Base-by-base conservation (phyloP, 306 rosid genomes). In the Cercis canadensis region DNA sequence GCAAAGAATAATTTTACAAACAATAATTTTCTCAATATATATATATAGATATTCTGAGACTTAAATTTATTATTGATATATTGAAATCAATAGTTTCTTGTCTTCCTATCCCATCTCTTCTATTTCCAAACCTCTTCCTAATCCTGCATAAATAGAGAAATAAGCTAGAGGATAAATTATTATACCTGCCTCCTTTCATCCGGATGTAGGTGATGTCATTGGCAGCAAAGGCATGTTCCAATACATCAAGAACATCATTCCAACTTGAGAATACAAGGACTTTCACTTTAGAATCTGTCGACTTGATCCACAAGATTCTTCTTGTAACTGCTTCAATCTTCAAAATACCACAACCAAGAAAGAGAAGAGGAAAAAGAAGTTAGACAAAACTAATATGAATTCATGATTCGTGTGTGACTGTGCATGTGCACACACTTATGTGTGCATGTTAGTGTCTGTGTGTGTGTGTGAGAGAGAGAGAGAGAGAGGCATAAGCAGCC, bases 151-250 rank as follows among this genome's bases (percentile, higher is more conserved):
- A 67, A 32, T 60, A 13, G 34, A 50, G 60, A 57, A 50, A 53
- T 24, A 57, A 47, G 36, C 49, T 49, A 78, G 32, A 19, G 29
- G 40, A 53, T 50, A 67, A 52, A 65, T 69, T 63, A 18, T 59
- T 78, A 70, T 72, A 89, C 97, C 98, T 94, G 88, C 98, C 98
- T 63, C 98, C 98, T 74, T 94, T 94, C 98, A 94, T 89, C 60
- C 92, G 87, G 68, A 87, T 60, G 75, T 14, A 86, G 67, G 86
- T 82, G 67, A 90, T 87, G 62, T 58, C 70, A 69, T 90, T 94
- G 44, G 89, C 83, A 39, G 78, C 65, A 75, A 94, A 90, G 59
- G 98, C 94, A 62, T 90, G 97, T 77, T 89, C 96, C 87, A 93
- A 67, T 36, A 93, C 98, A 62, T 93, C 94, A 76, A 94, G 97